Evolutionary conservation across 495 filamentous ascomycete species (phyloP).

Genomic region (Polyplosphaeria fusca): DNA sequence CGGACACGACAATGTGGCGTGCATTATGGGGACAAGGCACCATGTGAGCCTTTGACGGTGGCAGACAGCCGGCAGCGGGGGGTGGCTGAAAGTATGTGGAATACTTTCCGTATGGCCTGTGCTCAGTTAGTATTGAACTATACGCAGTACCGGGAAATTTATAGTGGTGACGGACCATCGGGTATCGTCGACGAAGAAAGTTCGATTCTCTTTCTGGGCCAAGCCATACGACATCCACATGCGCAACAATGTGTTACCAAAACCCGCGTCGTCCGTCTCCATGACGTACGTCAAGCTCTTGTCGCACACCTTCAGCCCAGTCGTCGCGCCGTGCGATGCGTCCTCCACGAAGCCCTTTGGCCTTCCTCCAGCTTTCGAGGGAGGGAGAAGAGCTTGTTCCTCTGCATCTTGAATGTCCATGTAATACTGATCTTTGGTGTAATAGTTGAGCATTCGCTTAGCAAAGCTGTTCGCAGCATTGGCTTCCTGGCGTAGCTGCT

Average conservation of each 20-base stretch:
- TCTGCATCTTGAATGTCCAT: slow-evolving; percentile 65
- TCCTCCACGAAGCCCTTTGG: slow-evolving; percentile 28
- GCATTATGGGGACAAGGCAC: slow-evolving; percentile 69
- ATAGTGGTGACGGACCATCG: slow-evolving; percentile 51
- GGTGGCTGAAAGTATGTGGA: slow-evolving; percentile 62
- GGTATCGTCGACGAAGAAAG: slow-evolving; percentile 74
- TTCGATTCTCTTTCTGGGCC: slow-evolving; percentile 62
- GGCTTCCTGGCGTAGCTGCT: slow-evolving; percentile 43
- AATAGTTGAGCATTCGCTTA: slow-evolving; percentile 53
- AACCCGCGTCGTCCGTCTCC: slow-evolving; percentile 62
- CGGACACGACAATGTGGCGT: slow-evolving; percentile 64
- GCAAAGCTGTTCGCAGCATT: slow-evolving; percentile 25
- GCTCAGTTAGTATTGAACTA: slow-evolving; percentile 22
- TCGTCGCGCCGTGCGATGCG: slow-evolving; percentile 19
- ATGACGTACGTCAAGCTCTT: slow-evolving; percentile 67
- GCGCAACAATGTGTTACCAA: slow-evolving; percentile 67
- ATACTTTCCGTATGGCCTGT: slow-evolving; percentile 65
- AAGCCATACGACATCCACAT: slow-evolving; percentile 75
- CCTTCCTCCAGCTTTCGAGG: slow-evolving; percentile 32
- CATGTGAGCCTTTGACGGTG: slow-evolving; percentile 60
- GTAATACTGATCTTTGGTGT: slow-evolving; percentile 59
- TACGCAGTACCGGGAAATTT: not conserved
- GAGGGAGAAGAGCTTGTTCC: slow-evolving; percentile 53
- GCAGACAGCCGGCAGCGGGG: slow-evolving; percentile 53
- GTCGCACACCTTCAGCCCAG: slow-evolving; percentile 53